Conservation (phyloP, 2,329 filamentous ascomycete species). For the Sarocladiaceae sp. region DNA sequence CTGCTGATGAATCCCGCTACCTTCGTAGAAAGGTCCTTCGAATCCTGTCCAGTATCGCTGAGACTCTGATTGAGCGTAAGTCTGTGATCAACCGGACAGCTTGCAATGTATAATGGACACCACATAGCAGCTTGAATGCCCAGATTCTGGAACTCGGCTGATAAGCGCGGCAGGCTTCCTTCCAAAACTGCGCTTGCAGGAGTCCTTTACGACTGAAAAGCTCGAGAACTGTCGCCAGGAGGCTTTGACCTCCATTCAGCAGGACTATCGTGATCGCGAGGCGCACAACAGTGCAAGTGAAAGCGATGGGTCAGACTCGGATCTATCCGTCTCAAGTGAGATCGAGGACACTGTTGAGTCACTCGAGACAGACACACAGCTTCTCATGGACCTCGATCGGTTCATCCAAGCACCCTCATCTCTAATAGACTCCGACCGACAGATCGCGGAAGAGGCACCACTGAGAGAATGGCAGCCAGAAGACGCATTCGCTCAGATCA, state of each 20-base stretch:
- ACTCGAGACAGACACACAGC: not conserved
- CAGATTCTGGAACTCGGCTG: not conserved
- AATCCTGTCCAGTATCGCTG: not conserved
- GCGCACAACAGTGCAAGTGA: not conserved
- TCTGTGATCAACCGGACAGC: too few relatives aligned
- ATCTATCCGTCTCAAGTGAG: not conserved
- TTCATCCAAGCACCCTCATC: not conserved
- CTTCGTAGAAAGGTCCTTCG: not conserved
- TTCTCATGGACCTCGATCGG: not conserved
- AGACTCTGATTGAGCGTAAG: not conserved
- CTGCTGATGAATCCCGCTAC: not conserved
- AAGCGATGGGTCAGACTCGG: not conserved
- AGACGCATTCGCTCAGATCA: constrained; percentile 1
- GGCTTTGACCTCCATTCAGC: not conserved
- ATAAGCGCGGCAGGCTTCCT: not conserved
- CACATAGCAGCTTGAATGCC: too few relatives aligned
- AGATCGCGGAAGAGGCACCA: not conserved
- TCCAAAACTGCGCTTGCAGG: not conserved
- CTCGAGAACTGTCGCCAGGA: not conserved
- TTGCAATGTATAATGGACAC: too few relatives aligned
- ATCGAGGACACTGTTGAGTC: not conserved
- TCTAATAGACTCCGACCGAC: not conserved
- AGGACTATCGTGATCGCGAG: not conserved
- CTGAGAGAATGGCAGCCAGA: not conserved
- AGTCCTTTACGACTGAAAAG: not conserved